phyloP scores from a whole-genome alignment of 2,329 filamentous ascomycete species.

The Reticulascus tulasneorum region DNA sequence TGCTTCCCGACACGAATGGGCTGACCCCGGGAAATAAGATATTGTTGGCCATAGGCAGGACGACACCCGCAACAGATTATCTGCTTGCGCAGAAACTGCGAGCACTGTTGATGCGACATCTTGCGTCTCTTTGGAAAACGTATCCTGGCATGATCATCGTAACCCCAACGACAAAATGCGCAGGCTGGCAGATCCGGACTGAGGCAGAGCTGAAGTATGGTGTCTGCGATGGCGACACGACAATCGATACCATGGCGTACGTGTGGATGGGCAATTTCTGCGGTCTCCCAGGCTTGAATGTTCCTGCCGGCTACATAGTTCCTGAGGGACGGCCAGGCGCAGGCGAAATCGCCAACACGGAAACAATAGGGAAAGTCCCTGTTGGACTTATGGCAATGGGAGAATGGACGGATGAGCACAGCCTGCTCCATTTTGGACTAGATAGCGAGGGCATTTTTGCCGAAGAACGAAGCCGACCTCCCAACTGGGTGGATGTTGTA shows the following conservation, averaged over 20 bases:
- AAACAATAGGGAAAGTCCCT: conserved; percentile 38
- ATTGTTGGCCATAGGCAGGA: conserved; percentile 59
- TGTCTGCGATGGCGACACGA: conserved; percentile 42
- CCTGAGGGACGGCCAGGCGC: conserved; percentile 27
- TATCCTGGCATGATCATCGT: conserved; percentile 68
- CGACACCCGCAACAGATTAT: conserved; percentile 62
- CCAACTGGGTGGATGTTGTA: conserved; percentile 43
- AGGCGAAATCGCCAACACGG: conserved; percentile 25
- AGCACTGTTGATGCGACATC: conserved; percentile 65
- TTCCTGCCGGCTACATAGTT: conserved; percentile 41
- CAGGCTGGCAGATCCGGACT: conserved; percentile 38
- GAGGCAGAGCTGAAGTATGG: conserved; percentile 33
- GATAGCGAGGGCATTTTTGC: conserved; percentile 39
- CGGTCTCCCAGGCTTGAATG: conserved; percentile 40
- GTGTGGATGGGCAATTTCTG: conserved; percentile 50
- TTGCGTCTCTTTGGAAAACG: conserved; percentile 59
- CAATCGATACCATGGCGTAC: conserved; percentile 44
- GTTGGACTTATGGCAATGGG: conserved; percentile 53
- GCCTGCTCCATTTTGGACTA: conserved; percentile 43
- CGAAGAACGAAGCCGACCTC: conserved; percentile 28
- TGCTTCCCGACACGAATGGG: conserved; percentile 41
- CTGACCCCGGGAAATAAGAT: conserved; percentile 62
- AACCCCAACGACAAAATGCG: conserved; percentile 59
- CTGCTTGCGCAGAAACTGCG: conserved; percentile 68
- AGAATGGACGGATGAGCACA: conserved; percentile 50